phyloP scores from a whole-genome alignment of 2,329 filamentous ascomycete genomes.

The Phoma sp. region DNA sequence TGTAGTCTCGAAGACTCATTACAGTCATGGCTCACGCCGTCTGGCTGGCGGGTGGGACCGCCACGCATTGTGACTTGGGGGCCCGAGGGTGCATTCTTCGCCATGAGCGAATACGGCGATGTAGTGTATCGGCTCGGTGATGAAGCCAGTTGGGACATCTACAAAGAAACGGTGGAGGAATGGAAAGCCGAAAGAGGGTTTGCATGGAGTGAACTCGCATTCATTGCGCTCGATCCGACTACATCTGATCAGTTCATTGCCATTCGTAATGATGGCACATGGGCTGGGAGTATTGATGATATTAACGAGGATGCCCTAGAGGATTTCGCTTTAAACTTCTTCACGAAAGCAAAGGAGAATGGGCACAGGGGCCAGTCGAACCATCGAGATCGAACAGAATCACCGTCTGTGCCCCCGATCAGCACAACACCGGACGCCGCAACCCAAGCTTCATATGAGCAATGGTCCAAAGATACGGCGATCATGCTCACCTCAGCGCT shows the following conservation, averaged over 20 bases:
- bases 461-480: conserved; percentile 39
- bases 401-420: neutral
- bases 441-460: conserved; percentile 36
- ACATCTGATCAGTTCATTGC: conserved; percentile 44
- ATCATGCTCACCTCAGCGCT: conserved; percentile 37
- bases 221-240: conserved; percentile 39
- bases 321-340: conserved; percentile 41
- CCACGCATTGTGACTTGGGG: conserved; percentile 44
- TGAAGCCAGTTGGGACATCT: conserved; percentile 35
- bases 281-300: conserved; percentile 46
- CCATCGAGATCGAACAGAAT: neutral
- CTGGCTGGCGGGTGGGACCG: conserved; percentile 45
- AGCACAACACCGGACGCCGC: conserved; percentile 25
- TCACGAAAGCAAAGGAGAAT: conserved; percentile 20
- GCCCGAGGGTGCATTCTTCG: conserved; percentile 41
- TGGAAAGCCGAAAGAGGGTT: conserved; percentile 42
- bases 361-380: neutral
- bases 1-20: conserved; percentile 36
- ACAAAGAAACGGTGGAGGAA: conserved; percentile 45
- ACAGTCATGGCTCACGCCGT: conserved; percentile 47
- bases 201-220: conserved; percentile 39
- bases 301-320: conserved; percentile 42
- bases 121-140: conserved; percentile 37
- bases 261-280: conserved; percentile 42
- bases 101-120: conserved; percentile 47